Base-by-base conservation (phyloP, 2,329 filamentous ascomycete genomes). In the Cercospora berteroae region DNA sequence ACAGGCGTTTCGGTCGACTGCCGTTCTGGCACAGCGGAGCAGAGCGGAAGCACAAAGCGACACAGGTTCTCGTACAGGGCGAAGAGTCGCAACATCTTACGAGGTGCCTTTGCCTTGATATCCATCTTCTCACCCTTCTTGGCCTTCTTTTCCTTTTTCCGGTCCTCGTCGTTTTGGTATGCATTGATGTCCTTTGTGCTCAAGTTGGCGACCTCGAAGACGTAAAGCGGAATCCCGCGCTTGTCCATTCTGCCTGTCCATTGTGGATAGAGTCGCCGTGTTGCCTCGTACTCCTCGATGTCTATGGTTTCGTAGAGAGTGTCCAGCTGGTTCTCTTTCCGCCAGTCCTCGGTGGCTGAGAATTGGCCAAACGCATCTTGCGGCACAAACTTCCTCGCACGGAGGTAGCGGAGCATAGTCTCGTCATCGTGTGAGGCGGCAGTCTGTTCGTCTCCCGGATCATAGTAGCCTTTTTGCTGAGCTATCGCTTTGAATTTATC, bases 51-150 rank as follows among this genome's bases (percentile, higher is more conserved):
- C 71, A 90, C 89, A 80, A 97, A 97, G 73, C 90, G 87, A 39
- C 91, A 93, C 66, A 97, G 85, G 80, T 95, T 95, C 82, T 98
- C 94, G 82, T 98, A 98, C 16, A 97, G 85, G 1, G 94, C 93
- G 78, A 97, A 97, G 5, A 98, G 85, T 25, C 93, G 91, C 62
- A 97, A 84, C 76, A 97, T 86, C 76, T 92, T 92, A 27, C 90
- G 83, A 0, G 91, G 86, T 1, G 87, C 90, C 74, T 89, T 90
- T 71, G 87, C 86, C 70, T 89, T 87, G 6, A 85, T 82, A 73
- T 79, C 76, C 36, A 67, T 39, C 75, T 64, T 69, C 5, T 66
- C 60, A 18, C 64, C 66, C 59, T 74, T 71, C 29, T 55, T 63
- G 27, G 70, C 68, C 56, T 70, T 71, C 39, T 67, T 67, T 23